phyloP scores from a whole-genome alignment of 2,329 filamentous ascomycete genomes.

The Podosphaera xanthii region DNA sequence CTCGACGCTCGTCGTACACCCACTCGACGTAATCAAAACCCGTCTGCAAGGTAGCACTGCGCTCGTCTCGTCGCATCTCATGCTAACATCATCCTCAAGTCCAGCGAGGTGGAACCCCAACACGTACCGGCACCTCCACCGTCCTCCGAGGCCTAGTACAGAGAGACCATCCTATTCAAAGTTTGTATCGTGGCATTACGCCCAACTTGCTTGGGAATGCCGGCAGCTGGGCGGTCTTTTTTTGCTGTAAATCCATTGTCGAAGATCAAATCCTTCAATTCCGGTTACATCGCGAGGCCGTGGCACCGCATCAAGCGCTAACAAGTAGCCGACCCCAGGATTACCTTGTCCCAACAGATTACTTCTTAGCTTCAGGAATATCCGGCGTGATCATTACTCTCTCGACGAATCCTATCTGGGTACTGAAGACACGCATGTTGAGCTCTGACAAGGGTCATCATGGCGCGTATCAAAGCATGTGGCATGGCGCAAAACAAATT shows the following conservation, averaged over 20 bases:
- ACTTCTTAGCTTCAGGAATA: slow-evolving; percentile 54
- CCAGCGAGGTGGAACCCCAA: slow-evolving; percentile 23
- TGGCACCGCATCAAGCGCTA: neutral
- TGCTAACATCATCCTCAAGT: slow-evolving; percentile 19
- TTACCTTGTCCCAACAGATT: slow-evolving; percentile 29
- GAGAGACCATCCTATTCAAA: slow-evolving; percentile 34
- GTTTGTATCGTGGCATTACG: slow-evolving; percentile 71
- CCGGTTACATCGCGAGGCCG: slow-evolving; percentile 3
- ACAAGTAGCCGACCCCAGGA: too few relatives aligned
- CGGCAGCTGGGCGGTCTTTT: slow-evolving; percentile 78
- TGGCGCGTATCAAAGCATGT: slow-evolving; percentile 65
- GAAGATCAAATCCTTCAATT: slow-evolving; percentile 20
- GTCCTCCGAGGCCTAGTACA: slow-evolving; percentile 23
- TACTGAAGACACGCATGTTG: slow-evolving; percentile 93
- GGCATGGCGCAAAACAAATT: slow-evolving; percentile 44
- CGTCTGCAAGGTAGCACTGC: slow-evolving; percentile 52
- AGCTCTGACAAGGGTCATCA: slow-evolving; percentile 51
- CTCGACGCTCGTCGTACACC: slow-evolving; percentile 72
- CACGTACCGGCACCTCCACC: slow-evolving; percentile 25
- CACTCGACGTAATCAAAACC: slow-evolving; percentile 90
- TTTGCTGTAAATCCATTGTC: slow-evolving; percentile 44
- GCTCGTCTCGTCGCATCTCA: too few relatives aligned
- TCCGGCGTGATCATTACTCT: slow-evolving; percentile 53
- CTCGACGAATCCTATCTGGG: slow-evolving; percentile 90
- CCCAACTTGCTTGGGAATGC: slow-evolving; percentile 85